Percentiles rank a stretch among this genome's conserved stretches.
Evolutionary conservation across 495 filamentous ascomycete species (phyloP).

Genomic region (Penicillium egyptiacum): DNA sequence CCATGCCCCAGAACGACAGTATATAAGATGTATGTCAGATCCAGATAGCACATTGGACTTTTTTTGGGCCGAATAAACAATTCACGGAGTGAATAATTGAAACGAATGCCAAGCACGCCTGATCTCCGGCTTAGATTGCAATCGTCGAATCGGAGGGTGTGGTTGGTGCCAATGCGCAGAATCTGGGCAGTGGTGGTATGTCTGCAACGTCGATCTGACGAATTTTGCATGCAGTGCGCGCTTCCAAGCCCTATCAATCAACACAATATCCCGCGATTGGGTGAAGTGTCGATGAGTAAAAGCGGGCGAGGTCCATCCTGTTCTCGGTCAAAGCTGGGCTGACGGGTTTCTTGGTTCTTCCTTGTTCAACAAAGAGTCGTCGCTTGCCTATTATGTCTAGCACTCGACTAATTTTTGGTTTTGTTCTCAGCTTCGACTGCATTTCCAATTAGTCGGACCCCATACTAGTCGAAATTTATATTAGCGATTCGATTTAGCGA

Average conservation of each 20-base stretch:
- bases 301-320: background rate
- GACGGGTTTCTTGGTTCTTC: background rate
- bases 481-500: background rate
- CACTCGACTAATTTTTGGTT: background rate
- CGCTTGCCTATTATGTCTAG: constrained; percentile 1
- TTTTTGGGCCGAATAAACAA: background rate
- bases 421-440: background rate
- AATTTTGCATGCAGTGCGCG: constrained; percentile 8
- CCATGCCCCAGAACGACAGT: background rate
- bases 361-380: constrained; percentile 5
- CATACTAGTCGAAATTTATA: background rate
- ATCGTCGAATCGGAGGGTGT: constrained; percentile 16
- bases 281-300: background rate
- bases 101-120: constrained; percentile 1
- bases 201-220: constrained; percentile 13
- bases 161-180: background rate
- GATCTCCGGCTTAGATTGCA: constrained; percentile 8
- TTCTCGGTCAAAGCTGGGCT: background rate
- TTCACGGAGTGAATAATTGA: background rate
- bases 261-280: background rate
- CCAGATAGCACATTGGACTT: background rate
- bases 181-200: background rate
- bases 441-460: background rate
- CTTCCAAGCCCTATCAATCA: constrained; percentile 1
- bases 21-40: constrained; percentile 1